Evolutionary conservation across 768 basidiomycete species (phyloP).

Genomic region (Serendipita indica): DNA sequence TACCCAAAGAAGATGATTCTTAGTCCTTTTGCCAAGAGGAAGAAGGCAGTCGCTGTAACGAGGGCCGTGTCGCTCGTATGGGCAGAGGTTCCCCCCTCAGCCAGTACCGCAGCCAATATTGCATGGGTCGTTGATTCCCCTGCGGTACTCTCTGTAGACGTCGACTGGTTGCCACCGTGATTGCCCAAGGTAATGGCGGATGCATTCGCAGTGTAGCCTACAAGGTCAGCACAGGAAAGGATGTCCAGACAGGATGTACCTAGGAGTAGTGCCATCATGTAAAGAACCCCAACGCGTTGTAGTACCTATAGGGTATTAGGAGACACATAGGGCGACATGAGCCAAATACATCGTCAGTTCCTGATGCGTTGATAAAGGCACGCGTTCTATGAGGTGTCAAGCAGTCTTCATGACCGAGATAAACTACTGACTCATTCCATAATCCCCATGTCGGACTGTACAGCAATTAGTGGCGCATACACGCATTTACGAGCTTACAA

Average conservation of each 20-base stretch:
- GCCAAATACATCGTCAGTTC: constrained; percentile 22
- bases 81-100: constrained; percentile 11
- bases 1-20: constrained; percentile 1
- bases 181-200: constrained; percentile 18
- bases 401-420: not conserved
- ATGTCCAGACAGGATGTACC: not conserved
- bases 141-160: not conserved
- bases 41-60: constrained; percentile 1
- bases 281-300: constrained; percentile 21
- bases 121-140: not conserved
- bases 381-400: constrained; percentile 14
- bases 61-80: not conserved
- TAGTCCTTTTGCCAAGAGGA: not conserved
- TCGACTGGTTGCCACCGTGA: not conserved
- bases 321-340: not conserved
- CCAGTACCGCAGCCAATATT: constrained; percentile 1
- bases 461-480: constrained; percentile 16
- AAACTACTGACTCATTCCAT: constrained; percentile 18
- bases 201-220: constrained; percentile 24
- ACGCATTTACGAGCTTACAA: too few relatives aligned
- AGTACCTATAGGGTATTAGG: not conserved
- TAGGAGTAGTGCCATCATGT: constrained; percentile 21
- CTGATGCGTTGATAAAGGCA: constrained; percentile 21
- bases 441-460: constrained; percentile 21
- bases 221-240: not conserved